Percentiles rank a stretch among this genome's conserved stretches.
Conservation (phyloP, 164 flowering plant genomes). For the Liriodendron chinense region DNA sequence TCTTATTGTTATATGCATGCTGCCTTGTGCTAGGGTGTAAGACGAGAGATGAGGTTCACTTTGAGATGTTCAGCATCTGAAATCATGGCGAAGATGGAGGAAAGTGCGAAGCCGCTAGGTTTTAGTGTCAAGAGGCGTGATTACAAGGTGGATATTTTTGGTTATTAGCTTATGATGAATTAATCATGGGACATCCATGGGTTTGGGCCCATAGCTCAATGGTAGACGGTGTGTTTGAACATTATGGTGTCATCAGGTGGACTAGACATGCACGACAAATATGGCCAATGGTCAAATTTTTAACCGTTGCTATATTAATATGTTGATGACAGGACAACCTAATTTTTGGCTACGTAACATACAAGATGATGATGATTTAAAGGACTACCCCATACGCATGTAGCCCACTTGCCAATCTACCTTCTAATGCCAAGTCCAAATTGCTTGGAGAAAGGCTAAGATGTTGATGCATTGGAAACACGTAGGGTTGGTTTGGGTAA, state of each 20-base stretch:
- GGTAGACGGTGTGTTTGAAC: too few species aligned
- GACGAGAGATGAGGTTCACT: conserved; percentile 13
- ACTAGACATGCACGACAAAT: not conserved
- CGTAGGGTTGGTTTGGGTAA: too few species aligned
- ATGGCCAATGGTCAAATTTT: not conserved
- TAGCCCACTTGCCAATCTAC: too few species aligned
- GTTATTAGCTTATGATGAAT: not conserved
- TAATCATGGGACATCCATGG: not conserved
- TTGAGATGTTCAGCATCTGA: conserved; percentile 13
- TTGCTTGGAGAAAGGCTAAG: too few species aligned
- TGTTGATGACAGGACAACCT: not conserved
- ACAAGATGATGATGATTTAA: too few species aligned
- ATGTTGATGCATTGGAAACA: too few species aligned
- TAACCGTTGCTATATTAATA: not conserved
- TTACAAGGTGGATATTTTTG: conserved; percentile 9
- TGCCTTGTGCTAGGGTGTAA: not conserved
- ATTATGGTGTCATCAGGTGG: not conserved
- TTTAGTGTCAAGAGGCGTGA: conserved; percentile 9
- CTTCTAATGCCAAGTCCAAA: too few species aligned
- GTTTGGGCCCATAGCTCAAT: too few species aligned
- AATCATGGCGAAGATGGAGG: conserved; percentile 13
- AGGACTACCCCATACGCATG: too few species aligned
- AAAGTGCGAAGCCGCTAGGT: conserved; percentile 11
- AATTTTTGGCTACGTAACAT: too few species aligned
- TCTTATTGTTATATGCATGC: not conserved